Base-by-base conservation (phyloP, 768 basidiomycete species). In the Mycena galericulata region DNA sequence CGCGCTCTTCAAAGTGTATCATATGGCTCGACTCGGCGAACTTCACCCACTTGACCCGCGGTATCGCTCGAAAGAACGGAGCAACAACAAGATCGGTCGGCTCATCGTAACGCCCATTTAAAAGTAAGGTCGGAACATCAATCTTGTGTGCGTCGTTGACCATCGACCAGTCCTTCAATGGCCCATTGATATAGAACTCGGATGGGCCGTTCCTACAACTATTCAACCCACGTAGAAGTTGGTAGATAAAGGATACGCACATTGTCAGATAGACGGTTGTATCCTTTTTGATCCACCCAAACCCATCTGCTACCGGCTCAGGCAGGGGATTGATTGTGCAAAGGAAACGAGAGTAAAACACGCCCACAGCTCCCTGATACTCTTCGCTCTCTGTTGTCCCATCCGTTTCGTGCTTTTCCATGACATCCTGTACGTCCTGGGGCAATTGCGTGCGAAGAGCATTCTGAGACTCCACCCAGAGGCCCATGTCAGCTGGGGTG, bases 401-500 rank as follows among this genome's bases (percentile, higher is more conserved):
- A 0, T 67, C 72, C 24, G 55, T 53, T 69, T 83, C 80, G 69
- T 80, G 75, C 65, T 75, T 73, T 20, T 58, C 50, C 5, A 83
- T 60, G 9, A 71, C 46, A 24, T 76, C 80, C 65, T 79, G 78
- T 10, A 80, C 72, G 20, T 79, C 79, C 45, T 73, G 57, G 8
- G 82, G 79, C 29, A 83, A 71, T 54, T 69, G 62, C 11, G 64
- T 62, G 9, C 75, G 74, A n/a, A 81, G 66, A n/a, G 61, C 58
- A 29, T 71, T 71, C 32, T 73, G 71, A 2, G 70, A 70, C 50
- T 74, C 50, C 0, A 72, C 75, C 82, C 83, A 88, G 29, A 87
- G 73, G n/a, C 69, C 64, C 75, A 84, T 83, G 6, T 82, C 80
- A 10, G 87, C 82, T 2, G 86, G 84, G 0, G 84, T 76, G 58